These are phyloP conservation scores for Boletellus sp. DNA, from an alignment of 768 basidiomycete genomes.

Conservation along the genomic window DNA sequence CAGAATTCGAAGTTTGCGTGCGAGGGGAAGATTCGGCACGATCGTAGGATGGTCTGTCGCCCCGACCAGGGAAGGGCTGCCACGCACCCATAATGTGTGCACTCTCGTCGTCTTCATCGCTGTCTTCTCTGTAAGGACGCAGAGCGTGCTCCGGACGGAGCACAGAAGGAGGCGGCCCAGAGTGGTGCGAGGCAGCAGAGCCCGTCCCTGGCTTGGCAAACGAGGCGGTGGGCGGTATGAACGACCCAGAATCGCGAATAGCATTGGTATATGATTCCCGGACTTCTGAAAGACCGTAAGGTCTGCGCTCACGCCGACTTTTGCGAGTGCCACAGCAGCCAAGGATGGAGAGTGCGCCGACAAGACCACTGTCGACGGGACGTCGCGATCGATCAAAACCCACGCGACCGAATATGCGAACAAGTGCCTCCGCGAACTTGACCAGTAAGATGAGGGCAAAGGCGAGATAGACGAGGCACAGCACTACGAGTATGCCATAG, in stretches of 20 bases:
- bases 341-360: conserved; percentile 74
- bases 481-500: conserved; percentile 85
- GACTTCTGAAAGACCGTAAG: conserved; percentile 24
- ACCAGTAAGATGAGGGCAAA: conserved; percentile 76
- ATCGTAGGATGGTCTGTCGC: conserved; percentile 21
- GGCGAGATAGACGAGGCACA: conserved; percentile 79
- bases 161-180: conserved; percentile 61
- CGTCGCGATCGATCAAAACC: conserved; percentile 83
- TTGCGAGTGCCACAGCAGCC: conserved; percentile 60
- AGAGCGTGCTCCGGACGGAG: conserved; percentile 77
- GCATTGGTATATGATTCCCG: conserved; percentile 25
- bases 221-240: conserved; percentile 40
- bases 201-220: conserved; percentile 27
- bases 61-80: conserved; percentile 62
- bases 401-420: conserved; percentile 71
- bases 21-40: conserved; percentile 26
- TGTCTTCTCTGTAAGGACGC: conserved; percentile 73
- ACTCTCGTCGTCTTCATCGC: conserved; percentile 63
- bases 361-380: conserved; percentile 79
- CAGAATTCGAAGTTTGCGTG: conserved; percentile 41
- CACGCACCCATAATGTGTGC: conserved; percentile 95
- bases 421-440: conserved; percentile 80
- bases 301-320: conserved; percentile 23
- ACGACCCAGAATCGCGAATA: conserved; percentile 45
- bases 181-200: conserved; percentile 36